Percentiles rank a stretch among this genome's conserved stretches.
These are phyloP conservation scores for Pythium phragmitis DNA, from an alignment of 352 stramenopile species.

Conservation along the genomic window DNA sequence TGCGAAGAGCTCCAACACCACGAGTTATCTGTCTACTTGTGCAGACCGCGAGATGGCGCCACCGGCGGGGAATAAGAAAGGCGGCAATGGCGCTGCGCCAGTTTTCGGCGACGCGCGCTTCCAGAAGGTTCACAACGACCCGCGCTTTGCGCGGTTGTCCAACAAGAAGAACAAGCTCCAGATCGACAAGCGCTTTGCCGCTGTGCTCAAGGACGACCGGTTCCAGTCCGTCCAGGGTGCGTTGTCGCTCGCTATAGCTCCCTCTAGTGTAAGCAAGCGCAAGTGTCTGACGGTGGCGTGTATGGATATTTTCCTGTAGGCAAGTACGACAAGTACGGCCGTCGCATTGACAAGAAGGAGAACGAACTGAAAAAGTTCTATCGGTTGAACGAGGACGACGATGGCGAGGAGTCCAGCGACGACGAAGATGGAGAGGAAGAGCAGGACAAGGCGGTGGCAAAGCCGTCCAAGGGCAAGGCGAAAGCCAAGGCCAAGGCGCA, in stretches of 20 bases:
- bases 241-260: neutral
- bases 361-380: slow-evolving; percentile 86
- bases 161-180: slow-evolving; percentile 84
- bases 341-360: slow-evolving; percentile 71
- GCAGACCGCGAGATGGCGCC: slow-evolving; percentile 11
- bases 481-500: slow-evolving; percentile 29
- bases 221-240: slow-evolving; percentile 77
- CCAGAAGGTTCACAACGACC: slow-evolving; percentile 86
- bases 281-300: neutral
- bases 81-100: slow-evolving; percentile 6
- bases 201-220: slow-evolving; percentile 66
- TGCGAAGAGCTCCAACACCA: slow-evolving; percentile 17
- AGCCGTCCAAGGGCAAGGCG: slow-evolving; percentile 31
- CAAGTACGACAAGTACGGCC: slow-evolving; percentile 88
- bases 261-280: neutral
- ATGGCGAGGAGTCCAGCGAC: slow-evolving; percentile 21
- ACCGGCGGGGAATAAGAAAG: slow-evolving; percentile 38
- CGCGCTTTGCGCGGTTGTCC: slow-evolving; percentile 74
- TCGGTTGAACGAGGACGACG: slow-evolving; percentile 58
- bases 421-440: slow-evolving; percentile 11
- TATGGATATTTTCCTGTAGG: slow-evolving; percentile 12
- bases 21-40: slow-evolving; percentile 7
- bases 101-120: slow-evolving; percentile 73
- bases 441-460: slow-evolving; percentile 28
- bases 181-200: slow-evolving; percentile 78